These are phyloP conservation scores for Rubia peregrina DNA, from an alignment of 305 asterid species.

Conservation along the genomic window DNA sequence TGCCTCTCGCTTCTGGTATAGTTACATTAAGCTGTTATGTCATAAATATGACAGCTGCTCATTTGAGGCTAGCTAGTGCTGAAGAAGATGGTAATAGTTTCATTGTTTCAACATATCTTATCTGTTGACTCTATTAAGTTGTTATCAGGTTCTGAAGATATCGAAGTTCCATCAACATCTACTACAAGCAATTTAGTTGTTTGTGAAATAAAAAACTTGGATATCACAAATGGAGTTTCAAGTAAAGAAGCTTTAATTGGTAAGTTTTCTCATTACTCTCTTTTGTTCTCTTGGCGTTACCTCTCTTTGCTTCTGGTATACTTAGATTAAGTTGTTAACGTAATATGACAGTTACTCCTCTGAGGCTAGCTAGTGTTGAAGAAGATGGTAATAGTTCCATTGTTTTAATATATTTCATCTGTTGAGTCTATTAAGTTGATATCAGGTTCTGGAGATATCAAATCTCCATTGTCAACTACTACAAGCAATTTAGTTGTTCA, in stretches of 20 bases:
- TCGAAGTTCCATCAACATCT: background rate
- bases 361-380: background rate
- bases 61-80: background rate
- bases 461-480: background rate
- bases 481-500: constrained; percentile 5
- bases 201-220: background rate
- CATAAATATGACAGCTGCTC: background rate
- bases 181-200: constrained; percentile 2
- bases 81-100: background rate
- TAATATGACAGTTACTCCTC: background rate
- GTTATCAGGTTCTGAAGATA: constrained; percentile 11
- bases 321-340: background rate
- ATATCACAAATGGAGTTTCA: constrained; percentile 1
- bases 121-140: background rate
- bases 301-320: background rate
- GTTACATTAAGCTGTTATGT: background rate
- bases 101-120: background rate
- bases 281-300: background rate
- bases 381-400: background rate
- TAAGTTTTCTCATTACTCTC: background rate
- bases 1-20: background rate
- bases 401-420: constrained; percentile 1
- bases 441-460: constrained; percentile 9
- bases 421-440: background rate
- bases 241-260: background rate